Percentiles rank a stretch among this genome's conserved stretches.
Conservation (phyloP, 768 basidiomycete genomes). For the Tricholomella constricta region DNA sequence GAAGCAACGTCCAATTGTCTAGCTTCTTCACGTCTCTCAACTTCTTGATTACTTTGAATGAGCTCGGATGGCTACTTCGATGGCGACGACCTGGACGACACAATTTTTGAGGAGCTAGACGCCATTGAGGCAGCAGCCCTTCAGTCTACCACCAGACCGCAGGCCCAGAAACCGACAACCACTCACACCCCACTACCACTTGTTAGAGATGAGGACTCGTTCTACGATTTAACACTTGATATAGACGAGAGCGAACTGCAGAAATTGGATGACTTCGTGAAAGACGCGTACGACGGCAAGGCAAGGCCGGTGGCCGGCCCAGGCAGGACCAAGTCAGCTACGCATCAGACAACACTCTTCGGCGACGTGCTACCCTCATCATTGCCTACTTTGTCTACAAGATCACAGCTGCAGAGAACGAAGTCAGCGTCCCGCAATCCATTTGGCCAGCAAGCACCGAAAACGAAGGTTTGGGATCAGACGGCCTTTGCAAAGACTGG, state of each 20-base stretch:
- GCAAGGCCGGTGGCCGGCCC: constrained; percentile 44
- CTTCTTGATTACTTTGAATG: constrained; percentile 41
- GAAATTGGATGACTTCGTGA: constrained; percentile 53
- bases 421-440: constrained; percentile 44
- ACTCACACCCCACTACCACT: constrained; percentile 17
- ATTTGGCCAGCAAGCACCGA: constrained; percentile 58
- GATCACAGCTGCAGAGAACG: constrained; percentile 39
- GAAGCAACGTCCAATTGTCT: too few relatives aligned
- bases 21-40: neutral
- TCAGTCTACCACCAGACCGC: constrained; percentile 18
- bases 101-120: constrained; percentile 62
- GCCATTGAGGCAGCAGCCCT: constrained; percentile 64
- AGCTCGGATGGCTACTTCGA: constrained; percentile 79
- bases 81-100: constrained; percentile 62
- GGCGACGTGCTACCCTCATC: constrained; percentile 52
- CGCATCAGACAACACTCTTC: constrained; percentile 65
- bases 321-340: constrained; percentile 39
- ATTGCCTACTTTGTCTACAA: constrained; percentile 32
- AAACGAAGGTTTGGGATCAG: constrained; percentile 90
- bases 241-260: constrained; percentile 57
- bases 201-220: constrained; percentile 40
- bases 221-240: constrained; percentile 57
- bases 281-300: constrained; percentile 46
- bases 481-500: constrained; percentile 86
- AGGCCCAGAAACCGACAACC: constrained; percentile 6